Evolutionary conservation across 1,284 basidiomycete genomes (phyloP).

Genomic region (Fomitopsis betulina): DNA sequence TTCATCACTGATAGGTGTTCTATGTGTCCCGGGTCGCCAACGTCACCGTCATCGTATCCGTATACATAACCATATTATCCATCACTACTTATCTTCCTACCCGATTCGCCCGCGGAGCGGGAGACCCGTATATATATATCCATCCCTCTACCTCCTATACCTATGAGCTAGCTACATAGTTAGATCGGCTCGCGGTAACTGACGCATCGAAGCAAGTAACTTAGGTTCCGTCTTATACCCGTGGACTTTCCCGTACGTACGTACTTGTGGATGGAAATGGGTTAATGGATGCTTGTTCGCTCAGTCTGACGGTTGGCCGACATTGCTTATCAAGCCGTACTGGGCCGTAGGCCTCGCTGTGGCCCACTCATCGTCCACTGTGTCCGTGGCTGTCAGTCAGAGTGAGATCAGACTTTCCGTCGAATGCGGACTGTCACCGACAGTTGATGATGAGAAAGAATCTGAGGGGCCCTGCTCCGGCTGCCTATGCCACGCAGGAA

Average conservation of each 20-base stretch:
- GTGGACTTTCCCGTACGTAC: background rate
- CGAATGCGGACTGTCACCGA: background rate
- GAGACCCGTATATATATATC: background rate
- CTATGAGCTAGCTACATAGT: background rate
- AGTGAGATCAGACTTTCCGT: background rate
- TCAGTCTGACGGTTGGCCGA: background rate
- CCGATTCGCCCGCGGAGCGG: background rate
- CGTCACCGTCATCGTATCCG: background rate
- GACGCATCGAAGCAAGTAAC: background rate
- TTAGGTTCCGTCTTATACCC: background rate
- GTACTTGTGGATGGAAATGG: conserved; percentile 2
- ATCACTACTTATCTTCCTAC: background rate
- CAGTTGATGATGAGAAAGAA: background rate
- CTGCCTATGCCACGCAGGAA: background rate
- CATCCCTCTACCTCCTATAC: background rate
- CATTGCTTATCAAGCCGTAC: background rate
- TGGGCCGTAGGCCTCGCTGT: background rate
- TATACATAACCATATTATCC: background rate
- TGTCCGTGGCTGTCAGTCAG: background rate
- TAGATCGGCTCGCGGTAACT: background rate
- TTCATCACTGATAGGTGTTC: conserved; percentile 1
- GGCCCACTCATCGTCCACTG: background rate
- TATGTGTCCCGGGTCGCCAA: background rate
- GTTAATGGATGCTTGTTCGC: conserved; percentile 1
- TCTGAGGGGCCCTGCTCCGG: background rate